Percentiles rank a stretch among this genome's conserved stretches.
Conservation (phyloP, 2,329 filamentous ascomycete genomes). For the Trichocomaceae sp. region DNA sequence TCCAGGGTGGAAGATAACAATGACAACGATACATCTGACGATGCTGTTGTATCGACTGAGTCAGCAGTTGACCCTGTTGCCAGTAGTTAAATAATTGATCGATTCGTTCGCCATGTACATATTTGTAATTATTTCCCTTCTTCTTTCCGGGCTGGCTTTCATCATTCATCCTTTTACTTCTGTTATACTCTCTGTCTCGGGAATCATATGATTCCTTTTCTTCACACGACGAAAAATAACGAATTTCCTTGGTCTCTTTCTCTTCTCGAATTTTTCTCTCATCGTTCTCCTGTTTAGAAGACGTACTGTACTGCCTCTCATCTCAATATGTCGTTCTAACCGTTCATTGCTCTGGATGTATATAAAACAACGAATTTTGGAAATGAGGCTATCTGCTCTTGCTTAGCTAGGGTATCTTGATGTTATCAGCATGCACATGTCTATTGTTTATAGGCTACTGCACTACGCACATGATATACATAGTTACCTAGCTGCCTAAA, state of each 20-base stretch:
- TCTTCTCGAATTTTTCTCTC: slow-evolving; percentile 36
- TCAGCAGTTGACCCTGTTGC: background rate
- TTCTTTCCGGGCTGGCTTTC: no score
- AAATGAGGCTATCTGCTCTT: no score
- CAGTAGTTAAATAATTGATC: background rate
- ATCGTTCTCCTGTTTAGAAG: background rate
- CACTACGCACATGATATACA: no score
- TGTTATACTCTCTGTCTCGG: background rate
- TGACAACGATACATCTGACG: background rate
- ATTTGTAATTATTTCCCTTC: background rate
- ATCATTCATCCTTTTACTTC: background rate
- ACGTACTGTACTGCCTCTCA: background rate
- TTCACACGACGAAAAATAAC: background rate
- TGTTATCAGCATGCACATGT: no score
- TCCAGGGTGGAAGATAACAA: slow-evolving; percentile 18
- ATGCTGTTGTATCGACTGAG: background rate
- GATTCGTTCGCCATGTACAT: background rate
- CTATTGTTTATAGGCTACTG: no score
- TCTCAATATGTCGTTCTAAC: background rate
- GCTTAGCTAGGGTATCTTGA: no score
- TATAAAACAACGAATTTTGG: no score
- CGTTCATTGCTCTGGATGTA: background rate
- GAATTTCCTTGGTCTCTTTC: background rate
- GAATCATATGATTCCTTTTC: background rate
- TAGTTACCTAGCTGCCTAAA: no score